Conservation (phyloP, 495 filamentous ascomycete species). For the Penicillium paxilli region DNA sequence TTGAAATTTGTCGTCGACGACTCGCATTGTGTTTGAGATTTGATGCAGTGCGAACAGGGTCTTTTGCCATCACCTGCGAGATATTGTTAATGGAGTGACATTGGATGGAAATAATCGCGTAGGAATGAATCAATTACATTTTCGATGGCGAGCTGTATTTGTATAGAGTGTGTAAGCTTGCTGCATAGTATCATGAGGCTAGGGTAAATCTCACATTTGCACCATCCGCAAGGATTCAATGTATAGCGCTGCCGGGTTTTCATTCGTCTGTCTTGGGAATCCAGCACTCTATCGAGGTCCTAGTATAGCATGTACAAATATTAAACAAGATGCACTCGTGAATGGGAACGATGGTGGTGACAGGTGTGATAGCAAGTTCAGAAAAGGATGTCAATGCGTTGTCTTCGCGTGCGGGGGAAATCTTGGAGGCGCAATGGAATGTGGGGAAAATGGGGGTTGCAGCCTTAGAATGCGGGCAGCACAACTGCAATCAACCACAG, state of each 20-base stretch:
- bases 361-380: not conserved
- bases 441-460: too few relatives aligned
- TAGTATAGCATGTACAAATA: too few relatives aligned
- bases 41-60: slow-evolving; percentile 9
- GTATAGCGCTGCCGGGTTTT: slow-evolving; percentile 8
- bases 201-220: not conserved
- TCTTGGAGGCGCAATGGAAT: not conserved
- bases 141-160: slow-evolving; percentile 6
- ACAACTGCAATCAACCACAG: not conserved
- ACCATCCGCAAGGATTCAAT: slow-evolving; percentile 5
- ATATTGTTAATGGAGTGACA: not conserved
- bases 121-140: not conserved
- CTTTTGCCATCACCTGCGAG: slow-evolving; percentile 6
- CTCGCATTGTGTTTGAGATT: slow-evolving; percentile 6
- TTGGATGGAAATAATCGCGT: too few relatives aligned
- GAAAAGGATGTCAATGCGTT: not conserved
- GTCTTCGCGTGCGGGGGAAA: not conserved
- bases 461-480: too few relatives aligned
- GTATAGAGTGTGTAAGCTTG: not conserved
- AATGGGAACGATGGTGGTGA: too few relatives aligned
- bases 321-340: too few relatives aligned
- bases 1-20: slow-evolving; percentile 2
- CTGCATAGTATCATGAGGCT: not conserved
- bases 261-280: slow-evolving; percentile 5
- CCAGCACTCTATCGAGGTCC: too few relatives aligned